A percentile compares a stretch with the other conserved stretches of the same genome.
These are phyloP conservation scores for Elaphomyces granulatus DNA, from an alignment of 495 filamentous ascomycete genomes.

Conservation along the genomic window DNA sequence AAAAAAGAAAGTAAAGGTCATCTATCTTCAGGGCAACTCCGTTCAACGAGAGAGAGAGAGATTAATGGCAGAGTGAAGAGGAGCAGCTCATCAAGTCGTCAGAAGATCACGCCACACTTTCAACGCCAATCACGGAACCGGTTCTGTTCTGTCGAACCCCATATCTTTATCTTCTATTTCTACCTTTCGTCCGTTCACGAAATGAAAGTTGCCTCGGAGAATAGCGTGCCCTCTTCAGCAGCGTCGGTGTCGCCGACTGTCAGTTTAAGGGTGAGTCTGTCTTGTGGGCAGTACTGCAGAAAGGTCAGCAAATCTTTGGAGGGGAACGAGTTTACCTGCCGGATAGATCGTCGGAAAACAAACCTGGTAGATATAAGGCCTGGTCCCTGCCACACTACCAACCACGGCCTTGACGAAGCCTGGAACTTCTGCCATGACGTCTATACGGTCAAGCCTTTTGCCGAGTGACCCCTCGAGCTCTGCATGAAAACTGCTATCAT, in stretches of 20 bases:
- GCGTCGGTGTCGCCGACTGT: slow-evolving; percentile 67
- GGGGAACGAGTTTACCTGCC: slow-evolving; percentile 1
- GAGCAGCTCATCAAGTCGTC: neutral
- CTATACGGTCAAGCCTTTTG: slow-evolving; percentile 66
- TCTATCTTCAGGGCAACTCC: neutral
- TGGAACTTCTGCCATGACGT: slow-evolving; percentile 93
- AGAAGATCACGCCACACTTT: too few relatives aligned
- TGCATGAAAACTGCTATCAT: slow-evolving; percentile 56
- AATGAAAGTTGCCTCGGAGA: slow-evolving; percentile 88
- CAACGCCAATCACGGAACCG: too few relatives aligned
- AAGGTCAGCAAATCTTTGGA: neutral
- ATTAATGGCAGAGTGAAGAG: too few relatives aligned
- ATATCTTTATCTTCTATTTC: too few relatives aligned
- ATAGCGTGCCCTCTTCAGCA: slow-evolving; percentile 61
- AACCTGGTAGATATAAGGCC: slow-evolving; percentile 96
- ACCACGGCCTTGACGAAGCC: slow-evolving; percentile 91
- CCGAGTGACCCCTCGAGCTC: slow-evolving; percentile 53
- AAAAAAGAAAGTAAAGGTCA: neutral
- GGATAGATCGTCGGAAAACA: slow-evolving; percentile 5
- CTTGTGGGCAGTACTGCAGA: slow-evolving; percentile 46
- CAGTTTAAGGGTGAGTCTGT: slow-evolving; percentile 57
- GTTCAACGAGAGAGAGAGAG: neutral
- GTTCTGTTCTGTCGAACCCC: too few relatives aligned
- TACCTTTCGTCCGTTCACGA: too few relatives aligned
- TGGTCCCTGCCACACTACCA: slow-evolving; percentile 70